Base-by-base conservation (phyloP, 164 flowering plant species). In the Vitis amurensis region DNA sequence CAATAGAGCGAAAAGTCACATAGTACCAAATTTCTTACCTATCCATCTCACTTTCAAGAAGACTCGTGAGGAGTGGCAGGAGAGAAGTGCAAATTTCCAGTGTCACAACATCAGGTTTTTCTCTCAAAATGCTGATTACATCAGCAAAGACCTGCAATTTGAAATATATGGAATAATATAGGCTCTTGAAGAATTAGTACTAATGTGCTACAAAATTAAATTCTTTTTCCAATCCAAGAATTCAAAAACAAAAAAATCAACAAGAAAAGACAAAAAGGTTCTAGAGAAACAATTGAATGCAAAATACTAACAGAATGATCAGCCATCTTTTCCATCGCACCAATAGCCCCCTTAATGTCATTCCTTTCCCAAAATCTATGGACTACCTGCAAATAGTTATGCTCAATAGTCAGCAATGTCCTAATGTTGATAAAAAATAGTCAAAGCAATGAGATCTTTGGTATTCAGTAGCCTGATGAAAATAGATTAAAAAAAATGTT, bases 271-370 rank as follows among this genome's bases (percentile, higher is more conserved):
- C 27, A 23, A 23, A 23, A 23, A 23, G 37, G 15, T 13, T 12
- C 11, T 61, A 14, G 50, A 37, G 15, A 17, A n/a, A 60, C 59
- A 61, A 57, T 52, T 48, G 3, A 29, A 5, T 16, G 66, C 8
- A 60, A 64, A 56, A 69, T 23, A 78, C 94, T 75, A 81, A 95
- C 99, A 75, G 88, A 84, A 79, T 87, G 81, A 85, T 95, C 99
- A 71, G 87, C 89, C 93, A 95, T 89, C 80, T 91, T 95, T 66
- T 87, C 90, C 87, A 89, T 81, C 31, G 94, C 90, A 83, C 71
- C 64, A 65, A 93, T 83, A 47, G 87, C 90, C 47, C 92, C 97
- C 72, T 82, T 95, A 29, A 93, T 61, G 75, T 93, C 97, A 84
- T 85, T 85, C 61, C 91, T 89, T 63, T 89, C 96, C 96, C 91